Evolutionary conservation across 2,329 filamentous ascomycete species (phyloP), one percentile per base, ranked within the genome.

Genomic region (Curvularia eragrostidis): DNA sequence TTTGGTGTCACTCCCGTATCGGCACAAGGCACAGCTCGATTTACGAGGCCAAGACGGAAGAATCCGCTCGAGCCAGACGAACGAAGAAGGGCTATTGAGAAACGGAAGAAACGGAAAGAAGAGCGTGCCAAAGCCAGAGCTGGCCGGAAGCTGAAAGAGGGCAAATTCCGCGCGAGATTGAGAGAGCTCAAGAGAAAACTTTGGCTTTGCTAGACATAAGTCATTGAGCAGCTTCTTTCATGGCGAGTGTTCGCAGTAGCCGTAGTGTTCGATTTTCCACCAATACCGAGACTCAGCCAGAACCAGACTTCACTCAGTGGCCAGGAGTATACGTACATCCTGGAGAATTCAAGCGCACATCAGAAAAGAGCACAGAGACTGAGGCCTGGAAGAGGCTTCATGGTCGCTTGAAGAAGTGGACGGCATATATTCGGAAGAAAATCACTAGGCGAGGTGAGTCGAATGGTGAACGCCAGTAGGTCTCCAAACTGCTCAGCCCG

Each of bases 311-410:
- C 43, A 59, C 53, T 41, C 55, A 50, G 44, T 69, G 62, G 59
- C 65, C 66, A 15, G 69, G 63, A 24, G 61, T 69, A 2, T 65
- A 71, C 48, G 43, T 71, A n/a, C 56, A 65, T 48, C 68, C 68
- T 2, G 69, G 69, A 6, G 42, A 57, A 1, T 73, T 73, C 34
- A 63, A 59, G 23, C 50, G 62, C 44, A 32, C 61, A 3, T 46
- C 53, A 7, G 56, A 58, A 28, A 58, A 41, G 9, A 54, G 50
- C n/a, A 44, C 19, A 48, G 59, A 67, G 9, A 48, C 57, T 5
- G 66, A 70, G 12, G 64, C 60, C 15, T 73, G 63, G 69, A 54
- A 69, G 46, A 59, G 70, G 32, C 64, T 59, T 43, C 52, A 62
- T 12, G 42, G 61, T 41, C 54, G 59, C 13, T 51, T 63, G 38